These are phyloP conservation scores for Arthrobotrys megalospora DNA, from an alignment of 2,329 filamentous ascomycete genomes.

Conservation along the genomic window DNA sequence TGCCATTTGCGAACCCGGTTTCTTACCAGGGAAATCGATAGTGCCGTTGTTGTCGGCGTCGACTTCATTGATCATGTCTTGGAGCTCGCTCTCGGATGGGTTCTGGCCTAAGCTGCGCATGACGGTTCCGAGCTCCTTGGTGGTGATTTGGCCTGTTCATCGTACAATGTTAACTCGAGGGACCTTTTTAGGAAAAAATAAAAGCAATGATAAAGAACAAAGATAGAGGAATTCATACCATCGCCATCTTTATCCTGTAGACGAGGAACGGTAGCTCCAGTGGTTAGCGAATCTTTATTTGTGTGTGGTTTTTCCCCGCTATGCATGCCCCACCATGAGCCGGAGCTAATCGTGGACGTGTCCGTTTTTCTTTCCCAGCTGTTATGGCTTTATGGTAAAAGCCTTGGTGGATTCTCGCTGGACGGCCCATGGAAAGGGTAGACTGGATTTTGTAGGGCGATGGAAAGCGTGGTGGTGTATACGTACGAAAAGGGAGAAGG, in stretches of 20 bases:
- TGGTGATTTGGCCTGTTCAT: constrained; percentile 84
- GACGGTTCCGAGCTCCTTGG: constrained; percentile 89
- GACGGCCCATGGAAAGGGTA: background rate
- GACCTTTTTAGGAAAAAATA: background rate
- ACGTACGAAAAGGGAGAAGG: constrained; percentile 99
- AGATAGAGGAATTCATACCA: constrained; percentile 74
- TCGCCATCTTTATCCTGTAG: constrained; percentile 88
- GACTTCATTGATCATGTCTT: constrained; percentile 96
- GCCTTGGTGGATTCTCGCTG: background rate
- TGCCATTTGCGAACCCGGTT: background rate
- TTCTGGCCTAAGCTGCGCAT: constrained; percentile 93
- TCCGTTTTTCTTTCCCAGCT: too few relatives aligned
- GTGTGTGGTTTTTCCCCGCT: constrained; percentile 22
- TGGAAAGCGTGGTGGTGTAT: background rate
- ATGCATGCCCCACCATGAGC: constrained; percentile 14
- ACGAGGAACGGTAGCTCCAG: constrained; percentile 28
- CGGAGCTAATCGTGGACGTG: background rate
- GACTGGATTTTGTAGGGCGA: background rate
- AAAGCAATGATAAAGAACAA: background rate
- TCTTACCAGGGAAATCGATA: constrained; percentile 88
- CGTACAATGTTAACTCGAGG: constrained; percentile 1
- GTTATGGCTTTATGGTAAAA: background rate
- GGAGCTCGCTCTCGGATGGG: constrained; percentile 88
- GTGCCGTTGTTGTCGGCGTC: constrained; percentile 94
- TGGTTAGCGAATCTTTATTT: constrained; percentile 40